These are phyloP conservation scores for Hydrangea macrophylla DNA, from an alignment of 148 eudicot species.

Conservation along the genomic window DNA sequence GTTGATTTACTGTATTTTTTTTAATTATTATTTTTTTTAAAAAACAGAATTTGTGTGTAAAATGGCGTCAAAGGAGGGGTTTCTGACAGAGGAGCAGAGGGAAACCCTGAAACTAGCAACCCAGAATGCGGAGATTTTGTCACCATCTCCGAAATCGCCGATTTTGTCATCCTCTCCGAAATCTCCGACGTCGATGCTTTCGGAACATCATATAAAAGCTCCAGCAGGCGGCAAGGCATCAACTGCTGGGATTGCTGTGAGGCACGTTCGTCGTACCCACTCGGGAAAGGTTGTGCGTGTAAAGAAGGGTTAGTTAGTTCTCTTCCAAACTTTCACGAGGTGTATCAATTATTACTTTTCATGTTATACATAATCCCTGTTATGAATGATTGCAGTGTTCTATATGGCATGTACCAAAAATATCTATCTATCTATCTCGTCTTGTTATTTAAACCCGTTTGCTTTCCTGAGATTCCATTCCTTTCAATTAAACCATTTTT, in stretches of 20 bases:
- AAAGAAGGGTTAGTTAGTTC: slow-evolving; percentile 74
- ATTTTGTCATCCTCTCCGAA: slow-evolving; percentile 46
- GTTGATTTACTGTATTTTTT: background rate
- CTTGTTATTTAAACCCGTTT: background rate
- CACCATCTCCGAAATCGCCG: slow-evolving; percentile 56
- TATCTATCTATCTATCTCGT: no score
- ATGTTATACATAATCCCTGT: no score
- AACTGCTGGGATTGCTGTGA: slow-evolving; percentile 49
- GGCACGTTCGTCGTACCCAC: slow-evolving; percentile 80
- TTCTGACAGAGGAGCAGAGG: slow-evolving; percentile 90
- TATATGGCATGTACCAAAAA: no score
- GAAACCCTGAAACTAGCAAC: slow-evolving; percentile 78
- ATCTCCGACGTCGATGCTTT: slow-evolving; percentile 32
- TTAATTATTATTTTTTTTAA: slow-evolving; percentile 19
- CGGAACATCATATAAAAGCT: slow-evolving; percentile 51
- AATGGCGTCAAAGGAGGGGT: slow-evolving; percentile 89
- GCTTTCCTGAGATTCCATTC: background rate
- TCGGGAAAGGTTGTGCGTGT: slow-evolving; percentile 72
- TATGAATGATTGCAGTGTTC: no score
- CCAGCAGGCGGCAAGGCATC: slow-evolving; percentile 53
- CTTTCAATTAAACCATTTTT: background rate
- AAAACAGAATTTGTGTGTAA: slow-evolving; percentile 28
- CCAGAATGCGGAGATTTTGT: slow-evolving; percentile 46
- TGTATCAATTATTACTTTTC: background rate
- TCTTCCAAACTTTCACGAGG: background rate